Evolutionary conservation across 208 protist genomes (phyloP), one percentile per base, ranked within the genome.

Genomic region (Acanthamoeba triangularis): DNA sequence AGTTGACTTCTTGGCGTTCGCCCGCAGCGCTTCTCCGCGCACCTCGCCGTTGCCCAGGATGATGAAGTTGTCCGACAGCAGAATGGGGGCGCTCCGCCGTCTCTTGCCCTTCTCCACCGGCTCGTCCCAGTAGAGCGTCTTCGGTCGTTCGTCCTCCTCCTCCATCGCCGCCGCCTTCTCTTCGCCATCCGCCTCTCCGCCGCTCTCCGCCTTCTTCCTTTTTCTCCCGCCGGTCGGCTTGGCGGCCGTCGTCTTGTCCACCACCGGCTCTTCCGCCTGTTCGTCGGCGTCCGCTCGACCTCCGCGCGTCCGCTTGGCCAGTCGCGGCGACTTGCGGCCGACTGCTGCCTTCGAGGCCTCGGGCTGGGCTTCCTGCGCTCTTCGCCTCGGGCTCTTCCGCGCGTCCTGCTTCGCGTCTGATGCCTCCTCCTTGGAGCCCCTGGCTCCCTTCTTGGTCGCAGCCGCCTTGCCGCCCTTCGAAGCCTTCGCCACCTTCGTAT

Each of bases 11-110:
- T 25, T 52, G 23, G 41, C n/a, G 16, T 88, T 65, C 4, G 20
- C 13, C 74, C 7, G 25, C 33, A 5, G n/a, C 49, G 14, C 52
- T 8, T 10, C n/a, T 8, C 52, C 52, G 28, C 80, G 49, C 41
- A 88, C 49, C 47, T 88, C n/a, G 7, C 80, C 80, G 25, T 88
- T 88, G 28, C 80, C 35, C 18, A 56, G 74, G 74, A 84, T 84
- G 74, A 84, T 54, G 13, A 84, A 84, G 74, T 84, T 33, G 44
- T 84, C 74, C 74, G 74, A 52, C 74, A 84, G 41, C 0, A 84
- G 74, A 10, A 84, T 44, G 37, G 74, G 74, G 28, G 74, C 74
- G 41, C 74, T 84, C 23, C 74, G 74, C 41, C 74, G 35, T 28
- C 74, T 37, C 74, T 52, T 18, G 1, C 80, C 52, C 52, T 88